Evolutionary conservation across 495 filamentous ascomycete genomes (phyloP), one percentile per base, ranked within the genome.

Genomic region (Daldinia concentrica): DNA sequence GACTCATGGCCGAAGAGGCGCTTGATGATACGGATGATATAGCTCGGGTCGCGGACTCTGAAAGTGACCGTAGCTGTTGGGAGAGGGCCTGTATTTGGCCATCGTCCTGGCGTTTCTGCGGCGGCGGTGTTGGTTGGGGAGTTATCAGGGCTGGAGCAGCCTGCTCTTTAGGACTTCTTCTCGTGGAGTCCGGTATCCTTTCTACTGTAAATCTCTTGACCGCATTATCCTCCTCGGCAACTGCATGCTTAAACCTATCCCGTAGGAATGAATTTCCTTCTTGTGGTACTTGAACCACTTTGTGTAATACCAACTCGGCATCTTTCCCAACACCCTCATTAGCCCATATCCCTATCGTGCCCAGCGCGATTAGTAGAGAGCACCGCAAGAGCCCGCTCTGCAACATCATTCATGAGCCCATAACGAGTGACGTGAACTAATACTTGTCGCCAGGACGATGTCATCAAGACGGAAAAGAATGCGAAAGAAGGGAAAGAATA

Each of bases 51-150:
- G 80, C 76, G 9, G 78, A 76, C 34, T 78, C 69, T 1, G 76
- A 82, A 11, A 83, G 62, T 8, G 61, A 71, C 34, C 62, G 74
- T 3, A 83, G 74, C 34, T 81, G 78, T 62, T 69, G 19, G 52
- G 79, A 81, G 22, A 83, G 79, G 30, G 79, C 78, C 26, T 79
- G 75, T 43, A 83, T 76, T 55, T 83, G 81, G 37, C 78, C 76
- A 45, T 81, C 67, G 50, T 83, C 79, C 58, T 82, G 80, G 27
- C 81, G 79, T 29, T 73, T 77, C 56, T 57, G 72, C 32, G 69
- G 52, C 27, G 58, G 67, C 26, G 64, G 32, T 24, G 75, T 77
- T 50, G 75, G 72, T 50, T 61, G 32, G 22, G 75, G 69, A 9
- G 59, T 75, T 26, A 12, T 58, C 30, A 77, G 58, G 0, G 66